A percentile compares a stretch with the other conserved stretches of the same genome.
Conservation (phyloP, 768 basidiomycete genomes). For the Trametes gibbosa region DNA sequence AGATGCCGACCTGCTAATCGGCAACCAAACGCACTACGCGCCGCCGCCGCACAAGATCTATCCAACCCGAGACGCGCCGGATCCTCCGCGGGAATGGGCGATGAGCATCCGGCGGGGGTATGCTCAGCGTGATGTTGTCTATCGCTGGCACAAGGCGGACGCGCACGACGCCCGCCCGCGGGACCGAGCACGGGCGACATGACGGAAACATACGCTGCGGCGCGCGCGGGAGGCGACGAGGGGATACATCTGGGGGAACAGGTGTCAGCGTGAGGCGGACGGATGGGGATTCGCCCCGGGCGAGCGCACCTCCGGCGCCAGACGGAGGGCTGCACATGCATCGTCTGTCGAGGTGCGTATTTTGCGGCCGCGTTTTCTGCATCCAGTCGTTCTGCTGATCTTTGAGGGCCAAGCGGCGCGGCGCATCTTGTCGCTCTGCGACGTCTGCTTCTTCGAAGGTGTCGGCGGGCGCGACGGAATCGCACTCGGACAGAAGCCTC, state of each 20-base stretch:
- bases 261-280: background rate
- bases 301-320: no score
- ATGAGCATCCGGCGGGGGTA: no score
- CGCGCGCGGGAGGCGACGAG: background rate
- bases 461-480: background rate
- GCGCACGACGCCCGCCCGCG: background rate
- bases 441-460: background rate
- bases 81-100: background rate
- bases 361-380: background rate
- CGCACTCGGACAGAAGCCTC: slow-evolving; percentile 2
- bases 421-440: slow-evolving; percentile 1
- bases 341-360: no score
- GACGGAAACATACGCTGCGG: background rate
- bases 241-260: background rate
- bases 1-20: background rate
- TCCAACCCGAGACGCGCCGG: background rate
- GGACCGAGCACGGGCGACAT: background rate
- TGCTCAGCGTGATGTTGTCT: background rate
- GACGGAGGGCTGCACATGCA: no score
- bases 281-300: no score
- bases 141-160: background rate
- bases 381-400: background rate
- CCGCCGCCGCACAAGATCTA: background rate
- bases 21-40: background rate
- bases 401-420: background rate